Conservation (phyloP, 1,139 yeast species). For the Kluyveromyces sp. region DNA sequence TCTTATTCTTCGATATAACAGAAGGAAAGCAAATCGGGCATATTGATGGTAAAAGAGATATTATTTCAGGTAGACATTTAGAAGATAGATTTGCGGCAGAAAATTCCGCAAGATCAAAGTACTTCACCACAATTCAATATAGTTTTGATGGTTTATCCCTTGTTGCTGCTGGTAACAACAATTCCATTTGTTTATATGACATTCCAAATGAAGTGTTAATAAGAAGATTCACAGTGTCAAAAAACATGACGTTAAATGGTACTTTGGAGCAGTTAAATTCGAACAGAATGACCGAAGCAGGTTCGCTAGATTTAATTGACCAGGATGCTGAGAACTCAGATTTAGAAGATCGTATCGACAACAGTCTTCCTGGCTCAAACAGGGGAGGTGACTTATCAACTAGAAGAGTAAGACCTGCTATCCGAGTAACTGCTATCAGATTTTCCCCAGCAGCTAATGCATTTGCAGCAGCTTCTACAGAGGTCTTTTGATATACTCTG, state of each 20-base stretch:
- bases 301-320: slow-evolving; percentile 76
- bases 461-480: slow-evolving; percentile 94
- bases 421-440: slow-evolving; percentile 65
- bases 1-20: slow-evolving; percentile 76
- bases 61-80: slow-evolving; percentile 75
- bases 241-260: slow-evolving; percentile 87
- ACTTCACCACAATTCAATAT: slow-evolving; percentile 72
- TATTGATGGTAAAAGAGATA: slow-evolving; percentile 81
- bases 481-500: slow-evolving; percentile 73
- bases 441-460: slow-evolving; percentile 89
- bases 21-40: slow-evolving; percentile 73
- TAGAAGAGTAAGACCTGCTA: slow-evolving; percentile 69
- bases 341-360: slow-evolving; percentile 72
- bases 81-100: slow-evolving; percentile 77
- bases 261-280: slow-evolving; percentile 76
- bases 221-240: slow-evolving; percentile 74
- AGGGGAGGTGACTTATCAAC: slow-evolving; percentile 79
- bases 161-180: slow-evolving; percentile 90
- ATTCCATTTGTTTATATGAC: slow-evolving; percentile 86
- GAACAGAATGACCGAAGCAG: slow-evolving; percentile 78
- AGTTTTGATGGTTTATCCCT: slow-evolving; percentile 85
- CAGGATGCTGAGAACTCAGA: slow-evolving; percentile 82
- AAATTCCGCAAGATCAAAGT: slow-evolving; percentile 77
- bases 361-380: slow-evolving; percentile 76
- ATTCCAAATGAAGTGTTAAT: slow-evolving; percentile 78